Evolutionary conservation across 1,139 yeast genomes (phyloP).

Genomic region (Nadsonia commutata): DNA sequence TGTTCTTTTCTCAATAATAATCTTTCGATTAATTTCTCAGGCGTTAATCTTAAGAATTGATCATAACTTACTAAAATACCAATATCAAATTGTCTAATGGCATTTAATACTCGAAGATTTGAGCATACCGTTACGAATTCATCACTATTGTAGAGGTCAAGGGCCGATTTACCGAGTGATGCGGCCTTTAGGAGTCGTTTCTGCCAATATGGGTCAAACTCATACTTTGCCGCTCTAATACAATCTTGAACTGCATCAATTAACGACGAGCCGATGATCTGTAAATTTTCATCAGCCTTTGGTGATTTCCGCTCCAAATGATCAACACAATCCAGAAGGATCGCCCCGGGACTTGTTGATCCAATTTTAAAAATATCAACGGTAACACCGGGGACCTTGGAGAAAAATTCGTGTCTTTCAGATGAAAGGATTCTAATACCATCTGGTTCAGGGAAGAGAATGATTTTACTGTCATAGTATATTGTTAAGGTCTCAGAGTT

Average conservation of each 20-base stretch:
- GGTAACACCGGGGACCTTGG: constrained; percentile 46
- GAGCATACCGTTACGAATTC: constrained; percentile 49
- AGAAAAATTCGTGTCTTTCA: constrained; percentile 44
- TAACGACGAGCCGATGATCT: constrained; percentile 36
- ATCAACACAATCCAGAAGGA: constrained; percentile 69
- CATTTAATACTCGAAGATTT: constrained; percentile 52
- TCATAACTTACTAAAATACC: constrained; percentile 53
- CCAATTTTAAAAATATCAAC: constrained; percentile 66
- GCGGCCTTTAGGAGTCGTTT: constrained; percentile 70
- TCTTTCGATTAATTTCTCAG: constrained; percentile 39
- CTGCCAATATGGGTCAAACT: constrained; percentile 66
- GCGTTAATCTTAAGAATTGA: constrained; percentile 29
- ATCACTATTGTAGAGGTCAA: constrained; percentile 40
- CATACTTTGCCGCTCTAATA: constrained; percentile 61
- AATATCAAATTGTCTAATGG: constrained; percentile 45
- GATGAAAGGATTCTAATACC: constrained; percentile 56
- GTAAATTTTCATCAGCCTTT: constrained; percentile 67
- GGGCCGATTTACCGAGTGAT: constrained; percentile 67
- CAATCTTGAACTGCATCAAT: constrained; percentile 56
- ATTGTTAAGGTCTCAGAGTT: constrained; percentile 41
- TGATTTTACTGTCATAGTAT: constrained; percentile 28
- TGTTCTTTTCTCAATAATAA: constrained; percentile 49
- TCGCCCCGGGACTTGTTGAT: constrained; percentile 69
- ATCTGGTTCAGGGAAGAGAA: constrained; percentile 41
- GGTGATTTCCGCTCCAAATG: constrained; percentile 58